Evolutionary conservation across 352 stramenopile species (phyloP).

Genomic region (Phytophthora cryptogea): DNA sequence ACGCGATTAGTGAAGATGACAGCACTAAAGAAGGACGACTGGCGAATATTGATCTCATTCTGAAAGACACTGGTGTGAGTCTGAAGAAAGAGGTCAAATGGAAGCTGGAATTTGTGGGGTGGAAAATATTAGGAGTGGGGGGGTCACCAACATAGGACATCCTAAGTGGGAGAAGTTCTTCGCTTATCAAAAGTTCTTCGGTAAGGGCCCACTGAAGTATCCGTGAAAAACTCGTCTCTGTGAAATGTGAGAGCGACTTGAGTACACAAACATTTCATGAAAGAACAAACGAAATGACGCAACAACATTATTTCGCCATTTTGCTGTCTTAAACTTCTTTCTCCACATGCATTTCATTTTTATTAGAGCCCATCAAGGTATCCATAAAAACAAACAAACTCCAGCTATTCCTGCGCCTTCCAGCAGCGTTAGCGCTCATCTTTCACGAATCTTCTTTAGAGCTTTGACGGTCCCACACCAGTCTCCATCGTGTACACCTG

Average conservation of each 20-base stretch:
- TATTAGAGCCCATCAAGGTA: too few species aligned
- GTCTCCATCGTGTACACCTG: slow-evolving; percentile 56
- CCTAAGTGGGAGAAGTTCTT: neutral
- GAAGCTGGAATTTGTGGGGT: slow-evolving; percentile 1
- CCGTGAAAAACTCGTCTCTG: neutral
- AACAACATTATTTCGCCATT: too few species aligned
- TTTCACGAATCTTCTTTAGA: slow-evolving; percentile 17
- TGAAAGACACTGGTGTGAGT: slow-evolving; percentile 7
- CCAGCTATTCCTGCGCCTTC: too few species aligned
- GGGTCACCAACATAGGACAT: neutral
- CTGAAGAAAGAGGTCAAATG: slow-evolving; percentile 1
- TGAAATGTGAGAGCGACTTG: too few species aligned
- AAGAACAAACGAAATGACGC: too few species aligned
- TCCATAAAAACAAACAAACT: too few species aligned
- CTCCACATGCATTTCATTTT: too few species aligned
- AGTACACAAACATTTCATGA: too few species aligned
- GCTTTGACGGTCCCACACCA: slow-evolving; percentile 36
- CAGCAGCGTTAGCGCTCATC: too few species aligned
- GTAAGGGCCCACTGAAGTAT: slow-evolving; percentile 3
- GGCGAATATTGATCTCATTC: slow-evolving; percentile 3
- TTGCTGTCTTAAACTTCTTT: too few species aligned
- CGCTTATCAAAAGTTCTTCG: slow-evolving; percentile 1
- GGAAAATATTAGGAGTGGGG: neutral
- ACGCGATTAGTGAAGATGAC: neutral
- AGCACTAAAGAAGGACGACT: neutral